These are phyloP conservation scores for Coniochaeta hoffmannii DNA, from an alignment of 2,329 filamentous ascomycete species.

Conservation along the genomic window DNA sequence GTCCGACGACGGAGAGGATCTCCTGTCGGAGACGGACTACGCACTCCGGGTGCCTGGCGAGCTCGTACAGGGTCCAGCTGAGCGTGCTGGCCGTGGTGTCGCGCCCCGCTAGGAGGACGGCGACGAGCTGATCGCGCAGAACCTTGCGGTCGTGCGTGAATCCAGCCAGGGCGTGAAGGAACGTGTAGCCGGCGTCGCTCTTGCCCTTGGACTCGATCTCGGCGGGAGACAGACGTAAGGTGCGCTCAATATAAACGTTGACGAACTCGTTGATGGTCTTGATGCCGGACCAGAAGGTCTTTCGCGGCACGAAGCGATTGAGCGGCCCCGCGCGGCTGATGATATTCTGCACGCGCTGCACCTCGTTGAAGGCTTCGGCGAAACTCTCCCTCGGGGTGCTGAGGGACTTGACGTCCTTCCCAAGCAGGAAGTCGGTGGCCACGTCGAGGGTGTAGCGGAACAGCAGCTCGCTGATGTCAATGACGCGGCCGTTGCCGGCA, in stretches of 20 bases:
- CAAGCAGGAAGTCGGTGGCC: constrained; percentile 80
- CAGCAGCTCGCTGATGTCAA: constrained; percentile 71
- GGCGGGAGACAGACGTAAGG: constrained; percentile 59
- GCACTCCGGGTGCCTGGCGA: constrained; percentile 61
- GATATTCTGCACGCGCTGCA: constrained; percentile 66
- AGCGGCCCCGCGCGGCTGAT: constrained; percentile 59
- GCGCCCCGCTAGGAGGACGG: constrained; percentile 74
- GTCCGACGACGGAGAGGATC: constrained; percentile 61
- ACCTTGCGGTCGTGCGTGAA: constrained; percentile 68
- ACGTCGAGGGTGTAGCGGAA: constrained; percentile 82
- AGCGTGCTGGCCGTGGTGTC: constrained; percentile 83
- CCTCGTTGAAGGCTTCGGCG: constrained; percentile 73
- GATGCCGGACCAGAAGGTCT: constrained; percentile 55
- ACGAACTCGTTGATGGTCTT: constrained; percentile 69
- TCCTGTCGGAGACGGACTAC: constrained; percentile 65
- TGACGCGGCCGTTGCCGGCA: constrained; percentile 50
- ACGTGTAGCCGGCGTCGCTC: constrained; percentile 67
- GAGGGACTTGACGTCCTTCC: constrained; percentile 60
- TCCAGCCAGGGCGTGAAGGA: constrained; percentile 75
- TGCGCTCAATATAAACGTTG: constrained; percentile 67
- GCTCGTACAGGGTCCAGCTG: constrained; percentile 76
- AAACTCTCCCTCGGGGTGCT: constrained; percentile 58
- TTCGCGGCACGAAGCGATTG: constrained; percentile 53
- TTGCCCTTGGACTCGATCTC: constrained; percentile 70
- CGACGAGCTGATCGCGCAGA: constrained; percentile 77